Percentiles rank a stretch among this genome's conserved stretches.
These are phyloP conservation scores for Rubroboletus satanas DNA, from an alignment of 768 basidiomycete species.

Conservation along the genomic window DNA sequence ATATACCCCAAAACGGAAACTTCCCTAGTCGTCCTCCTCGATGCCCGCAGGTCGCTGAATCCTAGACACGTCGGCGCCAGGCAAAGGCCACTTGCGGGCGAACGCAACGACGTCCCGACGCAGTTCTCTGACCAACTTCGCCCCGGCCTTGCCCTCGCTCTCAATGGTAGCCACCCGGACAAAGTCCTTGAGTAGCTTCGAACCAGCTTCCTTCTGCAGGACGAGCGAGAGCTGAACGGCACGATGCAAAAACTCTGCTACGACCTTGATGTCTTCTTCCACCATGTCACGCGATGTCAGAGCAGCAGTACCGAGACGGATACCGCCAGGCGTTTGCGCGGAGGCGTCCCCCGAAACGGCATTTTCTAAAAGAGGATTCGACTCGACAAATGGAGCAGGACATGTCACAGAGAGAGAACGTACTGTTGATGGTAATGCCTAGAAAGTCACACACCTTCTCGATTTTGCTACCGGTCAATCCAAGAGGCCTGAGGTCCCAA, in stretches of 20 bases:
- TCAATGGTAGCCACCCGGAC: conserved; percentile 70
- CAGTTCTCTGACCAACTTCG: conserved; percentile 66
- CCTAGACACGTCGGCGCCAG: conserved; percentile 63
- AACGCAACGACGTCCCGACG: conserved; percentile 78
- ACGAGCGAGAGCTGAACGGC: conserved; percentile 85
- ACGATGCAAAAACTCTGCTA: conserved; percentile 91
- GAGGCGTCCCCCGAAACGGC: conserved; percentile 96
- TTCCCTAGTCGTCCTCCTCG: conserved; percentile 44
- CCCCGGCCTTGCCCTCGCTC: conserved; percentile 68
- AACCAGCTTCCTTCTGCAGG: conserved; percentile 92
- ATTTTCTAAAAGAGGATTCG: conserved; percentile 58
- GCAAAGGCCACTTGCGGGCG: conserved; percentile 86
- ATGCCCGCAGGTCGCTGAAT: conserved; percentile 60
- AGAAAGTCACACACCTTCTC: conserved; percentile 97
- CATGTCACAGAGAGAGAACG: conserved; percentile 28
- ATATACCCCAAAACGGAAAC: not conserved
- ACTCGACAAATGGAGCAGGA: not conserved
- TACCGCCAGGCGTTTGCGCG: conserved; percentile 94
- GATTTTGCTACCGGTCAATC: conserved; percentile 96
- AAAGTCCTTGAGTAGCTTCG: conserved; percentile 95
- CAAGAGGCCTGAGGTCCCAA: conserved; percentile 94
- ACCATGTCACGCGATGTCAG: conserved; percentile 93
- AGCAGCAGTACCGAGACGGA: conserved; percentile 92
- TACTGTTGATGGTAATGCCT: conserved; percentile 95
- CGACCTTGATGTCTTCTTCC: conserved; percentile 80